Base-by-base conservation (phyloP, 2,329 filamentous ascomycete species). In the Ceratocystis huliohia region DNA sequence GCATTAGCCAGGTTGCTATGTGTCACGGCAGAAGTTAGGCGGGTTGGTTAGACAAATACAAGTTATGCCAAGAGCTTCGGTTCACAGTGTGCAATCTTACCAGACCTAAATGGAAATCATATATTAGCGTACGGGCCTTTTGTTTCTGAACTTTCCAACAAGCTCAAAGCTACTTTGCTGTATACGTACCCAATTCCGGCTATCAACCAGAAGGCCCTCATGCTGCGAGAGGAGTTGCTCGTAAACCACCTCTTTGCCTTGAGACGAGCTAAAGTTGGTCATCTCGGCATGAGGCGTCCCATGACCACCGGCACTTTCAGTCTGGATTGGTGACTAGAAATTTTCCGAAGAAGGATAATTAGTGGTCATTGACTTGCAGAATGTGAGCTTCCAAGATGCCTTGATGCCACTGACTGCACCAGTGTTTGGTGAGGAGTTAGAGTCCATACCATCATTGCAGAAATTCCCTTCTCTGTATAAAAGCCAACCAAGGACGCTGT, bases 1-100 rank as follows among this genome's bases (percentile, higher is more conserved):
- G 85, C 77, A 73, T 93, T 94, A 70, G 89, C 80, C 61, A 91
- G 81, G 74, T 94, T 93, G 75, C 88, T 90, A 70, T 28, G 4
- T 41, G 13, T 15, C 37, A 41, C 37, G 13, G 13, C 37, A 15
- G 37, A 13, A 15, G 37, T 41, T 41, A 56, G 25, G 63, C 28
- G 25, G 5, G 28, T 37, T 37, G 5, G 28, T 37, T 37, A 37
- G 56, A 59, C 56, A 20, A 15, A 25, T 22, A 22, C 15, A 15
- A 53, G 22, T 53, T 25, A 28, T 28, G 22, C 22, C 48, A 13
- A 28, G 17, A 53, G 10, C 22, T 25, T 22, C 2, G 22, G 25
- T 3, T 22, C 20, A 28, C 20, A 25, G 20, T 10, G 7, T 22
- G 48, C 13, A 25, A 53, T 59, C 20, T 59, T 59, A 59, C 56